Base-by-base conservation (phyloP, 176 grass and related monocot species). In the Olyra latifolia region DNA sequence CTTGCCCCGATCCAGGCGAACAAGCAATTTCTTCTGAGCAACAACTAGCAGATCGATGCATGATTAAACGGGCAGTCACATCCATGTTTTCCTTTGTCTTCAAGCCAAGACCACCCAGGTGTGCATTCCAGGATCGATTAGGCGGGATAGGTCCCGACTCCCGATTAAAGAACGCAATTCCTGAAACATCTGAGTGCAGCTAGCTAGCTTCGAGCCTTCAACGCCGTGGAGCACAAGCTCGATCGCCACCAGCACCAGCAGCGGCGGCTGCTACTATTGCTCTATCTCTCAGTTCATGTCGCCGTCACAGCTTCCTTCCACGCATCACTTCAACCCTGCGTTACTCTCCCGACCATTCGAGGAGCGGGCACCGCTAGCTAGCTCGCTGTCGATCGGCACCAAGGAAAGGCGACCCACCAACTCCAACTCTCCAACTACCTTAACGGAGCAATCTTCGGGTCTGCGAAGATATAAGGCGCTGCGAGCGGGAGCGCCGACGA, bases 291-390 rank as follows among this genome's bases (percentile, higher is more conserved):
- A 28, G 22, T 54, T 43, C 52, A 60, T 35, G 79, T 89, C 77
- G 62, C 83, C 76, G 43, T 89, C 90, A 86, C 74, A 72, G 42
- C 43, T 89, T 42, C 83, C 90, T 93, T 89, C 52, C 69, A 87
- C 72, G 87, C 90, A 89, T 89, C 79, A 86, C 35, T 13, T 57
- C 28, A 49, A 86, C 66, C 65, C 27, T 48, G 46, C 28, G 45
- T 59, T 69, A 57, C 76, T 79, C 62, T 42, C 47, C 61, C 76
- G 76, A 70, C 29, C 60, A 32, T 78, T 78, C 41, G 27, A 32
- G n/a, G 15, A 27, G 19, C 45, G 15, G 9, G 53, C 53, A 27
- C 45, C 28, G 28, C 15, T 55, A 27, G 27, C 42, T 12, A 9
- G 28, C 15, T 55, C 25, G 27, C 42, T 12, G 8, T 43, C 14